Evolutionary conservation across 306 rosid genomes (phyloP).

Genomic region (Medicago lupulina): DNA sequence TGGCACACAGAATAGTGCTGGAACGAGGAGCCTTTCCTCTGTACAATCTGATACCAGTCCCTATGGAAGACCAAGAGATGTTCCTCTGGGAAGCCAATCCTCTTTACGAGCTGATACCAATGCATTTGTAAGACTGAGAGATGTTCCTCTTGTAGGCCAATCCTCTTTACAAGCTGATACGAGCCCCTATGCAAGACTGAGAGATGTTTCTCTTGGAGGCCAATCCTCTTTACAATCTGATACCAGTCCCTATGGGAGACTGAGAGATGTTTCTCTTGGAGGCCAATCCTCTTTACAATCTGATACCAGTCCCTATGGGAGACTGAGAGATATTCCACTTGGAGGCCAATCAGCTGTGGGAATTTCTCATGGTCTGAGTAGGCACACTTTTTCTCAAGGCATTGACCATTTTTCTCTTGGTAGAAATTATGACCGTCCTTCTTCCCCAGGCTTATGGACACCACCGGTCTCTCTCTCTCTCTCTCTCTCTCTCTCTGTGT

Average conservation of each 20-base stretch:
- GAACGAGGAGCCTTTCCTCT: constrained; percentile 63
- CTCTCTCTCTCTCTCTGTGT: not conserved
- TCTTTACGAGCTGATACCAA: not conserved
- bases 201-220: constrained; percentile 9
- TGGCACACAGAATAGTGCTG: constrained; percentile 59
- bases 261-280: constrained; percentile 52
- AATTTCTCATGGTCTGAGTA: constrained; percentile 52
- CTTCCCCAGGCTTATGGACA: constrained; percentile 80
- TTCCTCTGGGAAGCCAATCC: constrained; percentile 25
- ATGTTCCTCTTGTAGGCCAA: not conserved
- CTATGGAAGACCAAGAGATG: constrained; percentile 50
- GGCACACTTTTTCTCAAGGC: constrained; percentile 64
- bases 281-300: constrained; percentile 51
- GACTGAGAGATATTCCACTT: constrained; percentile 56
- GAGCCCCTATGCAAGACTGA: not conserved
- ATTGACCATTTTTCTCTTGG: constrained; percentile 63
- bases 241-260: constrained; percentile 43
- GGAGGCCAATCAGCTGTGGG: constrained; percentile 52
- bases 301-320: constrained; percentile 53
- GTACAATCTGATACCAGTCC: constrained; percentile 59
- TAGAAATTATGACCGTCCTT: constrained; percentile 65
- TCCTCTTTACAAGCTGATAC: constrained; percentile 3
- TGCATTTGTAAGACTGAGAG: not conserved
- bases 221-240: constrained; percentile 56
- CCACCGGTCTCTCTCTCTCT: constrained; percentile 59